A percentile compares a stretch with the other conserved stretches of the same genome.
These are phyloP conservation scores for Sporisorium exsertum DNA, from an alignment of 1,284 basidiomycete genomes.

Conservation along the genomic window DNA sequence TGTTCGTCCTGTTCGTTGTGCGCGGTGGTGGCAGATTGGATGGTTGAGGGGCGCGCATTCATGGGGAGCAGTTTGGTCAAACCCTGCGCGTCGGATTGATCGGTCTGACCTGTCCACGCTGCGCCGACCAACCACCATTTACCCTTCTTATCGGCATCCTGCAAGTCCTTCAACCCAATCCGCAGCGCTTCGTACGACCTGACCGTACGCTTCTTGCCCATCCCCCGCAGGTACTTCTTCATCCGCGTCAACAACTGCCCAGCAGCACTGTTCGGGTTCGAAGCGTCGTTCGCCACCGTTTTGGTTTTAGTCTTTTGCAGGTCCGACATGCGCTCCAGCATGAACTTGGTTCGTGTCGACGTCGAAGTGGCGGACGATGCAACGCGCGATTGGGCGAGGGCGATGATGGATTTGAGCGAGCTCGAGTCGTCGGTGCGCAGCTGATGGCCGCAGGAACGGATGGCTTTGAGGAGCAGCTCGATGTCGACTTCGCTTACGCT, in stretches of 20 bases:
- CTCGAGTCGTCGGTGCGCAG: conserved; percentile 61
- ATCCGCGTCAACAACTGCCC: conserved; percentile 47
- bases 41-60: conserved; percentile 23
- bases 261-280: conserved; percentile 22
- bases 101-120: conserved; percentile 91
- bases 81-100: conserved; percentile 74
- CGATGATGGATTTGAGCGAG: conserved; percentile 62
- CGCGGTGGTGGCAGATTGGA: conserved; percentile 22
- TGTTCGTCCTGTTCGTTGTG: conserved; percentile 72
- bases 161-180: conserved; percentile 79
- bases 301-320: conserved; percentile 37
- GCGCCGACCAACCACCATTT: conserved; percentile 99
- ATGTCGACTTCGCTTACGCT: conserved; percentile 69
- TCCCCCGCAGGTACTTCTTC: conserved; percentile 58
- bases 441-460: conserved; percentile 72
- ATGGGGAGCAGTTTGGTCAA: conserved; percentile 47
- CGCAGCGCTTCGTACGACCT: conserved; percentile 55
- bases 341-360: conserved; percentile 63
- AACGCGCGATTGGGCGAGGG: conserved; percentile 52
- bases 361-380: conserved; percentile 14
- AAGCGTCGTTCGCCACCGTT: conserved; percentile 10
- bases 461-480: conserved; percentile 86
- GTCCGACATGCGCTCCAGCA: conserved; percentile 64
- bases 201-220: conserved; percentile 59
- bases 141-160: conserved; percentile 84